Evolutionary conservation across 1,284 basidiomycete genomes (phyloP), one percentile per base, ranked within the genome.

Genomic region (Sanghuangporus weigelae): DNA sequence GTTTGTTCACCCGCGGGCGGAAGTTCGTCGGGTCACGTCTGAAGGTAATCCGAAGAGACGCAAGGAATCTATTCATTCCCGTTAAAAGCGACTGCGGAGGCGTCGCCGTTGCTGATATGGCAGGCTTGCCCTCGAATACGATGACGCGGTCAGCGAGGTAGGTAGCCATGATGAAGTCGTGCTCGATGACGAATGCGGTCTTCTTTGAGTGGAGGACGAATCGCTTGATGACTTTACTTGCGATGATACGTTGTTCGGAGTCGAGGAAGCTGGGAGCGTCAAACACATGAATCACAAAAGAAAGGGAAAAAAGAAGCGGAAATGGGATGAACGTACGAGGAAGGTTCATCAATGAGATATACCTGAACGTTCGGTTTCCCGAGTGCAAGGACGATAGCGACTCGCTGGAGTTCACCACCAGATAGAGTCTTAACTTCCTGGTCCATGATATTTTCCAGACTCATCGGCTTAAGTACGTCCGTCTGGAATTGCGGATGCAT

Each of bases 401-500:
- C 95, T 71, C 96, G 85, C 76, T 98, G 96, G 70, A 98, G 77
- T 77, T 98, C 95, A 83, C 95, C 95, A 81, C 95, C 96, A 11
- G 95, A 98, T 39, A 98, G 78, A 40, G 95, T 97, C 79, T 93
- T 93, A 38, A 98, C 95, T 54, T 96, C 93, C 78, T 98, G 95
- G 76, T 98, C 96, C 79, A 98, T 88, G 69, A 98, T 89, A 63
- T 85, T 84, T 56, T 98, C 95, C 71, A 98, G 76, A 70, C 76
- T 92, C 95, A 98, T 96, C 31, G 96, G 96, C 78, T 98, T 98
- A 68, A 98, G 77, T 57, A 98, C 96, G 73, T 98, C 95, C 49
- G 91, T 91, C 77, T 95, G 92, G 88, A 98, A 98, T 77, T 98
- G 95, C 36, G 95, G 91, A 74, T 96, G 92, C 93, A 97, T 95